These are phyloP conservation scores for Phaffia australis DNA, from an alignment of 768 basidiomycete species.

Conservation along the genomic window DNA sequence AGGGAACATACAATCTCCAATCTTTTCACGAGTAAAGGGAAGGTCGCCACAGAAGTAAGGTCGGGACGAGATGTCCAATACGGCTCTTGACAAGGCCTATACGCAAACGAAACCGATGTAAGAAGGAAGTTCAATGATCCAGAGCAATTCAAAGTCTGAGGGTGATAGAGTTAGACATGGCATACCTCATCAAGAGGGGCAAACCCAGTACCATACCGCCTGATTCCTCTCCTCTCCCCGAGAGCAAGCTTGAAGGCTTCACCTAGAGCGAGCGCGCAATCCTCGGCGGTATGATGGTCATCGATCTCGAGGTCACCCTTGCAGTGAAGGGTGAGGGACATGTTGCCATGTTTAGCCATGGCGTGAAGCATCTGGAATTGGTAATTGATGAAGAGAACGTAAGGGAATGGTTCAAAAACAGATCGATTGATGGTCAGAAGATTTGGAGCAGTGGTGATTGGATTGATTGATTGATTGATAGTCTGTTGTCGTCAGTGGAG, in stretches of 20 bases:
- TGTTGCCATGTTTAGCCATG: conserved; percentile 89
- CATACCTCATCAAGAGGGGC: conserved; percentile 91
- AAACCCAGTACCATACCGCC: conserved; percentile 88
- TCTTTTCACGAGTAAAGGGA: conserved; percentile 39
- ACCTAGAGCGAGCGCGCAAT: conserved; percentile 46
- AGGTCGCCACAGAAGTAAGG: conserved; percentile 92
- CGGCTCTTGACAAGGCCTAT: conserved; percentile 86
- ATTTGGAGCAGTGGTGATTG: too few relatives aligned
- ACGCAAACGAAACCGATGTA: not conserved
- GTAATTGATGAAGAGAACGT: not conserved
- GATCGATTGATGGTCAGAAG: conserved; percentile 5
- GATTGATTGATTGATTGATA: conserved; percentile 7
- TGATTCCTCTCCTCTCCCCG: conserved; percentile 87
- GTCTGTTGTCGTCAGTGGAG: not conserved
- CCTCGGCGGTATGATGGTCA: conserved; percentile 98
- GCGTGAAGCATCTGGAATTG: conserved; percentile 85
- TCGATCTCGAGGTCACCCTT: conserved; percentile 95
- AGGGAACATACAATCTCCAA: conserved; percentile 45
- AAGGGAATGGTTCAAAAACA: not conserved
- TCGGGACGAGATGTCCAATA: conserved; percentile 95
- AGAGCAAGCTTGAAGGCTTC: conserved; percentile 85
- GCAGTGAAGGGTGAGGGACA: conserved; percentile 82
- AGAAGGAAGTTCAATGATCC: not conserved
- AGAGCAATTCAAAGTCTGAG: not conserved
- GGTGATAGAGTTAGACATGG: conserved; percentile 1